Evolutionary conservation across 306 rosid genomes (phyloP).

Genomic region (Crotalaria pallida): DNA sequence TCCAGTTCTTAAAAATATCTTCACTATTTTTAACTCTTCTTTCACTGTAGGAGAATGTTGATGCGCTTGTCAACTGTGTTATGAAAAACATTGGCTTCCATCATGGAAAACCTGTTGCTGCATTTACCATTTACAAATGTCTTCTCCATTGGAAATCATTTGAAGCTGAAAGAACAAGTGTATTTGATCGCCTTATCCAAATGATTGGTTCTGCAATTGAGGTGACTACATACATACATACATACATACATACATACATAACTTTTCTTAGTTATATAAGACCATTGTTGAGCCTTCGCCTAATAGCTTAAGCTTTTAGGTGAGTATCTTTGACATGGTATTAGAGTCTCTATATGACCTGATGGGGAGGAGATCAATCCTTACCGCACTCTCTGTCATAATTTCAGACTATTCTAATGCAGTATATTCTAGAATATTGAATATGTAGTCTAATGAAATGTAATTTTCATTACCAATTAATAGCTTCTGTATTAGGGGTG

Average conservation of each 20-base stretch:
- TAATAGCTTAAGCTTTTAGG: not conserved
- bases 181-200: constrained; percentile 98
- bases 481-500: not conserved
- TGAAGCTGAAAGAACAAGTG: constrained; percentile 99
- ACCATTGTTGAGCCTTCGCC: not conserved
- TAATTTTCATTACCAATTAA: not conserved
- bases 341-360: not conserved
- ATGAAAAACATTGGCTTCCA: constrained; percentile 75
- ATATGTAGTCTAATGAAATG: not conserved
- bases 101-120: constrained; percentile 96
- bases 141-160: constrained; percentile 99
- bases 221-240: too few species aligned
- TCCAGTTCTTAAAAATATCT: not conserved
- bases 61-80: constrained; percentile 85
- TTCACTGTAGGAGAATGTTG: constrained; percentile 80
- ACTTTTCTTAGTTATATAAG: not conserved
- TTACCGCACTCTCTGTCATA: constrained; percentile 3
- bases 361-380: not conserved
- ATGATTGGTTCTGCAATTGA: constrained; percentile 98
- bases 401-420: not conserved
- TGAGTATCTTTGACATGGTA: not conserved
- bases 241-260: too few species aligned
- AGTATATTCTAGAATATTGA: constrained; percentile 5
- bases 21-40: constrained; percentile 17
- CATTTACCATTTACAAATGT: constrained; percentile 93